Evolutionary conservation across 2,329 filamentous ascomycete genomes (phyloP).

Genomic region (Pseudodiploospora longispora): DNA sequence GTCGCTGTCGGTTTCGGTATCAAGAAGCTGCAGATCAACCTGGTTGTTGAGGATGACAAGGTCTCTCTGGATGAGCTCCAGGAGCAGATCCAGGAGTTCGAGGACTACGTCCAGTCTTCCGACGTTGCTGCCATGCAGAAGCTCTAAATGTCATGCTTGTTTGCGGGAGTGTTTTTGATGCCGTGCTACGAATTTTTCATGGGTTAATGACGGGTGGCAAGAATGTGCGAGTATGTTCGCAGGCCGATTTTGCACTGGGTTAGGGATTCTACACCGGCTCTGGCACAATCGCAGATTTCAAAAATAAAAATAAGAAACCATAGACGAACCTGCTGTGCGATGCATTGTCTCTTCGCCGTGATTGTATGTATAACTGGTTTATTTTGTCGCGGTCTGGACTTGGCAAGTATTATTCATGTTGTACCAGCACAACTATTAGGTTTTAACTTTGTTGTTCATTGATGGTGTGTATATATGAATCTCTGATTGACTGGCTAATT

Average conservation of each 20-base stretch:
- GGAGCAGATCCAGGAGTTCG: constrained; percentile 71
- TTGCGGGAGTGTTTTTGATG: constrained; percentile 1
- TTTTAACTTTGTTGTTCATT: too few species aligned
- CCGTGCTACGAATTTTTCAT: constrained; percentile 9
- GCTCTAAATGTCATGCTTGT: constrained; percentile 49
- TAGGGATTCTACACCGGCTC: constrained; percentile 7
- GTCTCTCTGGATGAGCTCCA: constrained; percentile 80
- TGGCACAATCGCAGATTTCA: constrained; percentile 8
- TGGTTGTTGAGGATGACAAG: constrained; percentile 97
- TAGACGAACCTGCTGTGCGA: constrained; percentile 6
- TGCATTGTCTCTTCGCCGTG: background rate
- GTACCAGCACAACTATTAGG: too few species aligned
- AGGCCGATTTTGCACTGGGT: constrained; percentile 5
- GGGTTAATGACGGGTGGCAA: constrained; percentile 8
- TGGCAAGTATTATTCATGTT: too few species aligned
- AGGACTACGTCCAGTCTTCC: constrained; percentile 94
- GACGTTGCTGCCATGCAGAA: constrained; percentile 91
- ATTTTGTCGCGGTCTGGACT: too few species aligned
- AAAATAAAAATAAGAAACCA: constrained; percentile 8
- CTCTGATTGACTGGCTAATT: too few species aligned
- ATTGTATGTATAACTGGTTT: too few species aligned
- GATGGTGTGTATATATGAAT: too few species aligned
- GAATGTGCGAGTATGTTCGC: constrained; percentile 8
- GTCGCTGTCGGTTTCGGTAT: constrained; percentile 93
- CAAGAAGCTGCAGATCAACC: constrained; percentile 98